Base-by-base conservation (phyloP, 2,329 filamentous ascomycete genomes). In the Penicillium sp. region DNA sequence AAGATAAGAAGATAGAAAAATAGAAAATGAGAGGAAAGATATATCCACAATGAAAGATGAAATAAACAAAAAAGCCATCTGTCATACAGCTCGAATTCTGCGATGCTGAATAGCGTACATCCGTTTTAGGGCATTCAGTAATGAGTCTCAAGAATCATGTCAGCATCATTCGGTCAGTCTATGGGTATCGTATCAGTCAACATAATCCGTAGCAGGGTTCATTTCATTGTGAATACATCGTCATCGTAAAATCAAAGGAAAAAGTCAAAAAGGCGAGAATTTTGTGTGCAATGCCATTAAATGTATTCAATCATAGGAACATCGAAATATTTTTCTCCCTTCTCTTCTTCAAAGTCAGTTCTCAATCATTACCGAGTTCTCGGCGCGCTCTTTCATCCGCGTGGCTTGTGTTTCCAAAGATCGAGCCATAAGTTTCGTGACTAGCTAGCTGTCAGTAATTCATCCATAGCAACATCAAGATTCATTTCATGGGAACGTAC, bases 371-470 rank as follows among this genome's bases (percentile, higher is more conserved):
- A 68, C 58, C 28, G 69, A 73, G 55, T 66, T 64, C 49, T 74
- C 68, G 23, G 83, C 81, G 61, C 85, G 80, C 59, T 82, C 81
- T 64, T 82, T 83, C 74, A 87, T 83, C 62, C 85, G 81, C 59
- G 78, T 76, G 35, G 85, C 84, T 70, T 88, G 85, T 33, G 81
- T 79, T 66, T 87, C 83, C 43, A 88, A 76, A 26, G 84, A 85
- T 59, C 82, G 82, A 51, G 83, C 83, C 82, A 88, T 87, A 50
- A 87, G 78, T 69, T 85, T 85, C n/a, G 84, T 87, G 46, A 88
- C 85, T 86, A 51, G 33, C 3, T 18, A 23, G n/a, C 35, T 24
- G 49, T 57, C 23, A 48, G 45, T 33, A 18, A n/a, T 20, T 20
- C 52, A 58, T 30, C 16, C 18, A 14, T 11, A 9, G 4, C 20